Evolutionary conservation across 2,329 filamentous ascomycete genomes (phyloP).

Genomic region (Trichophyton schoenleinii): DNA sequence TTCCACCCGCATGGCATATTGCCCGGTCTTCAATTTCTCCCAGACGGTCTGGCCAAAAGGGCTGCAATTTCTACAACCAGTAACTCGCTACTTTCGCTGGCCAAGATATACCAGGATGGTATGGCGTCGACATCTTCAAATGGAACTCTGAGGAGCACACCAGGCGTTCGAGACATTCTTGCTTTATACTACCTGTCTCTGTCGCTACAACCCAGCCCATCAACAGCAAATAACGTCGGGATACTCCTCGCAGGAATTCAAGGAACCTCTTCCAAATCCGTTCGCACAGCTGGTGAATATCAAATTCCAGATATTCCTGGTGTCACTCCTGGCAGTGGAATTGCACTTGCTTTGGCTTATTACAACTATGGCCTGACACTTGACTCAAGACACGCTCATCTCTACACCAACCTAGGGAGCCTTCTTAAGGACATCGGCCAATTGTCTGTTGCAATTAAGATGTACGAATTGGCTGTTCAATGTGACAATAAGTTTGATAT

Average conservation of each 20-base stretch:
- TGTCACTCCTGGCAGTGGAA: constrained; percentile 70
- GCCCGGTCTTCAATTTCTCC: constrained; percentile 63
- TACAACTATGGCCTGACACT: constrained; percentile 88
- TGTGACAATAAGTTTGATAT: constrained; percentile 96
- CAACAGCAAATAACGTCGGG: constrained; percentile 94
- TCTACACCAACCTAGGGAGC: constrained; percentile 93
- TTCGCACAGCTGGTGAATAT: constrained; percentile 26
- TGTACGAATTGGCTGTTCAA: constrained; percentile 90
- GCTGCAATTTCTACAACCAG: constrained; percentile 86
- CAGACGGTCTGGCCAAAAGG: constrained; percentile 57
- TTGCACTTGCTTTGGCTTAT: constrained; percentile 78
- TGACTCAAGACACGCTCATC: constrained; percentile 79
- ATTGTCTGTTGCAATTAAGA: constrained; percentile 76
- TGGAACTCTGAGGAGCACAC: constrained; percentile 45
- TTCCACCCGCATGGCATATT: constrained; percentile 65
- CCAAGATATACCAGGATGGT: constrained; percentile 94
- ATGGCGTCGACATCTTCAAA: constrained; percentile 61
- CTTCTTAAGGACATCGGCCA: constrained; percentile 93
- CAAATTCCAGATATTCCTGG: constrained; percentile 53
- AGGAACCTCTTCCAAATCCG: constrained; percentile 43
- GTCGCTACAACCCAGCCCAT: constrained; percentile 88
- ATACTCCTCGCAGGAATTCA: constrained; percentile 93
- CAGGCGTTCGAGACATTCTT: constrained; percentile 80
- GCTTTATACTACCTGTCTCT: constrained; percentile 91
- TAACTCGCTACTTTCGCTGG: constrained; percentile 84